Conservation (phyloP, 202 grass and related monocot species). For the Alloteropsis angusta region DNA sequence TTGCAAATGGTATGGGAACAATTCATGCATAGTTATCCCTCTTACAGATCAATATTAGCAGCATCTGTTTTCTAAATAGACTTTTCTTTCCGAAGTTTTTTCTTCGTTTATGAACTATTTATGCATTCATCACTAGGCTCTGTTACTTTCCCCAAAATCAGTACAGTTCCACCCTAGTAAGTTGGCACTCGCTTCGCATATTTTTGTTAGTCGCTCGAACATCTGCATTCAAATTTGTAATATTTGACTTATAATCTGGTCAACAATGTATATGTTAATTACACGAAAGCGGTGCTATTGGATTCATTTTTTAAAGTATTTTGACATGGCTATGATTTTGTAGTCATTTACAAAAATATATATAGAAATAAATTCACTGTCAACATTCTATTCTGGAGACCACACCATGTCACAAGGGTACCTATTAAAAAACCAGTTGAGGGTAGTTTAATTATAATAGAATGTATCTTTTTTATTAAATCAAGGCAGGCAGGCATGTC, state of each 20-base stretch:
- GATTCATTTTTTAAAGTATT: background rate
- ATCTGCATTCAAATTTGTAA: background rate
- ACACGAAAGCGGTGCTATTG: background rate
- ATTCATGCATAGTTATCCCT: background rate
- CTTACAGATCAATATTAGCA: slow-evolving; percentile 1
- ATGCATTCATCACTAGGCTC: background rate
- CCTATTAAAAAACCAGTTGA: background rate
- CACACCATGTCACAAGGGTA: background rate
- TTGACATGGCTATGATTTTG: background rate
- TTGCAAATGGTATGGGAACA: slow-evolving; percentile 55
- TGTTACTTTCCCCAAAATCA: background rate
- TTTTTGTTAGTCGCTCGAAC: background rate
- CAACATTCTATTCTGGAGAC: too few relatives aligned
- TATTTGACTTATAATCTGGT: background rate
- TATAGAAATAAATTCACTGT: background rate
- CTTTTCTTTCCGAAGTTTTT: slow-evolving; percentile 1
- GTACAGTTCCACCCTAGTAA: background rate
- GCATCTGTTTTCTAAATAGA: background rate
- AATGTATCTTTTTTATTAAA: background rate
- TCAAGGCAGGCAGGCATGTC: background rate
- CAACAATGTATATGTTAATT: background rate
- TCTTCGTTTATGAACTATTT: background rate
- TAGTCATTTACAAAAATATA: background rate
- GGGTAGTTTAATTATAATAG: background rate
- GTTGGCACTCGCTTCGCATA: background rate